phyloP scores from a whole-genome alignment of 352 stramenopile genomes.

The Blastocystis sp. region DNA sequence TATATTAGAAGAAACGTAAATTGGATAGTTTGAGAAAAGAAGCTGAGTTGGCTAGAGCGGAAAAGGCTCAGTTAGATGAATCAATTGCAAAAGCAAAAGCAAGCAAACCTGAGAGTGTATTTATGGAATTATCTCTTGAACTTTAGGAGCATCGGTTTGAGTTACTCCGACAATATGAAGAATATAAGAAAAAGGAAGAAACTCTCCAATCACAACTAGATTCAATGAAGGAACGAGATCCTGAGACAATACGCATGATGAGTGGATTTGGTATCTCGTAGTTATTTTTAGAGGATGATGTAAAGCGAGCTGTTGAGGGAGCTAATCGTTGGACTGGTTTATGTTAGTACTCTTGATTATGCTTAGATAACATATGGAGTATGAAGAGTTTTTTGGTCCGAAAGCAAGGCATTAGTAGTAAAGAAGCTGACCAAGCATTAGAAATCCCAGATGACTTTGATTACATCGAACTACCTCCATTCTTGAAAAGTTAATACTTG shows the following conservation, averaged over 20 bases:
- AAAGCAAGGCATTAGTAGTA: constrained; percentile 26
- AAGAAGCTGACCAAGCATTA: constrained; percentile 46
- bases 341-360: background rate
- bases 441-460: constrained; percentile 53
- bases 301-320: constrained; percentile 35
- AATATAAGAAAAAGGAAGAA: background rate
- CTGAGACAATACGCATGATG: constrained; percentile 47
- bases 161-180: constrained; percentile 21
- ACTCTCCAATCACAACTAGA: background rate
- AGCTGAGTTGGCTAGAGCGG: background rate
- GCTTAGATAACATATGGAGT: constrained; percentile 48
- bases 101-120: constrained; percentile 42
- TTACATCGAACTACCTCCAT: constrained; percentile 3
- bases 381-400: constrained; percentile 55
- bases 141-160: constrained; percentile 33
- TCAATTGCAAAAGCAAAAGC: constrained; percentile 1
- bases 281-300: constrained; percentile 31
- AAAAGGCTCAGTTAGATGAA: constrained; percentile 45
- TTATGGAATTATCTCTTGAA: background rate
- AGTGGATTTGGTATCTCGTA: background rate
- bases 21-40: background rate
- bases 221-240: constrained; percentile 39
- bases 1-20: constrained; percentile 55
- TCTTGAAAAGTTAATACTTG: background rate
- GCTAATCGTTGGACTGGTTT: constrained; percentile 54